phyloP scores from a whole-genome alignment of 495 filamentous ascomycete genomes.

The Clavariopsis aquatica region DNA sequence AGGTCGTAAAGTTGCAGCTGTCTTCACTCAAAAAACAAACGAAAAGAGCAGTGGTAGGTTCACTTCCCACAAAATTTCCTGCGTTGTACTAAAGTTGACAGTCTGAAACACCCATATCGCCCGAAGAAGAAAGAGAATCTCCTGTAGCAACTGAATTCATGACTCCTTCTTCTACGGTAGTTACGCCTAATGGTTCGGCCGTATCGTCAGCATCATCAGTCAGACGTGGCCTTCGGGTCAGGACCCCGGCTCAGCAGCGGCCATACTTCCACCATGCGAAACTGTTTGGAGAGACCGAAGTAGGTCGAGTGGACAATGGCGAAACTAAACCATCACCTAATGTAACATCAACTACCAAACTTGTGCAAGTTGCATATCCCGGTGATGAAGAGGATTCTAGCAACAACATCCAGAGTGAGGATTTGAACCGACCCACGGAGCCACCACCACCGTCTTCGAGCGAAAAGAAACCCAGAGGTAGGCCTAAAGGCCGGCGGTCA shows the following conservation, averaged over 20 bases:
- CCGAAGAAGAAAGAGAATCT: constrained; percentile 1
- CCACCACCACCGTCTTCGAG: not conserved
- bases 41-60: not conserved
- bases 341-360: not conserved
- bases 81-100: not conserved
- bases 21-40: not conserved
- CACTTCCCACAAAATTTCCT: not conserved
- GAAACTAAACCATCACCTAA: not conserved
- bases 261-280: constrained; percentile 28
- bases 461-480: constrained; percentile 6
- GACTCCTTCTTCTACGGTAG: not conserved
- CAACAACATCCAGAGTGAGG: not conserved
- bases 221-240: constrained; percentile 19
- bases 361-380: not conserved
- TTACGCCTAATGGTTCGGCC: not conserved
- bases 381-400: not conserved
- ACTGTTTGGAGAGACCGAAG: constrained; percentile 15
- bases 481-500: not conserved
- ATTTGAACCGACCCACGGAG: not conserved
- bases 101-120: not conserved
- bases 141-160: not conserved
- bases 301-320: not conserved
- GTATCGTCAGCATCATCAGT: constrained; percentile 6
- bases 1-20: not conserved
- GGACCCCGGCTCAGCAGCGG: constrained; percentile 31